Conservation (phyloP, 192 early-diverging fungal genomes). For the Coemansia sp. region DNA sequence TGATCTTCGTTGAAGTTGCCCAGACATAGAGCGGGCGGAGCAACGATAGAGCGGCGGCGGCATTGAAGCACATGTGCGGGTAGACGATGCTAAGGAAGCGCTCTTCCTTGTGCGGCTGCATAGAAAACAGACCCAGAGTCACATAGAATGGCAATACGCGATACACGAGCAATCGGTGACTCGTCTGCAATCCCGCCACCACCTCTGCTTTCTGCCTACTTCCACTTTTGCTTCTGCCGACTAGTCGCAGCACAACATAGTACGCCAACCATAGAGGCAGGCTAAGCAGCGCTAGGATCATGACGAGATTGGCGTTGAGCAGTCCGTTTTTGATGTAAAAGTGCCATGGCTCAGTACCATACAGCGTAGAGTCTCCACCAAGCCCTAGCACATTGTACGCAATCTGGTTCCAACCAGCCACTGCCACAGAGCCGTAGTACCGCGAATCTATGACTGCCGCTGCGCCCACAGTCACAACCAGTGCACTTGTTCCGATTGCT, state of each 20-base stretch:
- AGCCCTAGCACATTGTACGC: conserved; percentile 86
- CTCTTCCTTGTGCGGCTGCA: conserved; percentile 98
- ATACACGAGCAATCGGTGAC: conserved; percentile 51
- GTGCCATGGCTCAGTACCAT: conserved; percentile 91
- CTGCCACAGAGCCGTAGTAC: conserved; percentile 70
- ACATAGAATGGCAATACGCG: conserved; percentile 74
- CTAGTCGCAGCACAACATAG: not conserved
- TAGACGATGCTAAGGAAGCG: conserved; percentile 93
- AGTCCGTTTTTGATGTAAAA: conserved; percentile 92
- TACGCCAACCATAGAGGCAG: conserved; percentile 61
- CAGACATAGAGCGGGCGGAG: conserved; percentile 51
- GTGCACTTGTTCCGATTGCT: conserved; percentile 30
- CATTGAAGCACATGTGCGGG: conserved; percentile 83
- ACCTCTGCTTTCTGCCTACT: not conserved
- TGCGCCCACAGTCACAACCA: conserved; percentile 43
- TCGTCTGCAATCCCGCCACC: not conserved
- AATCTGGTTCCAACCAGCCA: conserved; percentile 89
- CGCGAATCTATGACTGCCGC: conserved; percentile 73
- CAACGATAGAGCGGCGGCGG: conserved; percentile 66
- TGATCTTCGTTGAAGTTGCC: not conserved
- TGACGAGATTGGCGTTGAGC: conserved; percentile 89
- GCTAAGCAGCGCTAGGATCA: conserved; percentile 69
- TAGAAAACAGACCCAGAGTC: conserved; percentile 78
- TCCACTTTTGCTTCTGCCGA: not conserved
- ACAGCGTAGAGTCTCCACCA: conserved; percentile 72